Conservation (phyloP, 345 rosid genomes). For the Eucalyptus cloeziana region DNA sequence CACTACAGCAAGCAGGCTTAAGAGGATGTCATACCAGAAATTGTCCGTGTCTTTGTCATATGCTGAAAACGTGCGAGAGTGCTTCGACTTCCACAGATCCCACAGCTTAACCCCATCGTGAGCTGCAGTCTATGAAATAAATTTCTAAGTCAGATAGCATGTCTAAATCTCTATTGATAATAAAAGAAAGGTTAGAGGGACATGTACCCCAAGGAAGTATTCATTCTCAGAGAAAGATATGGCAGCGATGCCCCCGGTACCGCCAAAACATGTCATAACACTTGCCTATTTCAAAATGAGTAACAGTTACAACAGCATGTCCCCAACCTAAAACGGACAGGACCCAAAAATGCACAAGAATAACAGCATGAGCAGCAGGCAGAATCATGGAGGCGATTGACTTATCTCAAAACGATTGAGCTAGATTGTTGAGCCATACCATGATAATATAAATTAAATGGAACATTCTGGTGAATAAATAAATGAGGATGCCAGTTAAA, state of each 20-base stretch:
- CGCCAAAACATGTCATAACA: slow-evolving; percentile 81
- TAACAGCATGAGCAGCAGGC: neutral
- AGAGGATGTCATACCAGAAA: slow-evolving; percentile 43
- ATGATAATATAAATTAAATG: neutral
- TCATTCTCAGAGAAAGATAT: slow-evolving; percentile 97
- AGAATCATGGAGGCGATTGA: neutral
- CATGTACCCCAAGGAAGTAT: slow-evolving; percentile 72
- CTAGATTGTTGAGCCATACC: neutral
- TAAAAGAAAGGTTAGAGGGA: neutral
- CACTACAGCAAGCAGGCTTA: neutral
- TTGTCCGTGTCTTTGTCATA: slow-evolving; percentile 54
- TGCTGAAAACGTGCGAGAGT: slow-evolving; percentile 53
- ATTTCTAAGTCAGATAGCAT: slow-evolving; percentile 6
- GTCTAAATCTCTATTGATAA: neutral
- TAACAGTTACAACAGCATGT: neutral
- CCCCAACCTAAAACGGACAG: neutral
- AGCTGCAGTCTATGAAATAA: slow-evolving; percentile 62
- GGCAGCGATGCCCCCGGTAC: slow-evolving; percentile 72
- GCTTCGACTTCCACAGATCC: slow-evolving; percentile 92
- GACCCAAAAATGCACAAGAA: neutral
- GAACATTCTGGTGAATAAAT: neutral
- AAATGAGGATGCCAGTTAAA: neutral
- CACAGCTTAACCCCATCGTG: slow-evolving; percentile 88
- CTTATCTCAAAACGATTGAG: neutral
- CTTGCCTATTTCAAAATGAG: slow-evolving; percentile 26